Evolutionary conservation across 2,329 filamentous ascomycete genomes (phyloP), one percentile per base, ranked within the genome.

Genomic region (Penicillium sp.): DNA sequence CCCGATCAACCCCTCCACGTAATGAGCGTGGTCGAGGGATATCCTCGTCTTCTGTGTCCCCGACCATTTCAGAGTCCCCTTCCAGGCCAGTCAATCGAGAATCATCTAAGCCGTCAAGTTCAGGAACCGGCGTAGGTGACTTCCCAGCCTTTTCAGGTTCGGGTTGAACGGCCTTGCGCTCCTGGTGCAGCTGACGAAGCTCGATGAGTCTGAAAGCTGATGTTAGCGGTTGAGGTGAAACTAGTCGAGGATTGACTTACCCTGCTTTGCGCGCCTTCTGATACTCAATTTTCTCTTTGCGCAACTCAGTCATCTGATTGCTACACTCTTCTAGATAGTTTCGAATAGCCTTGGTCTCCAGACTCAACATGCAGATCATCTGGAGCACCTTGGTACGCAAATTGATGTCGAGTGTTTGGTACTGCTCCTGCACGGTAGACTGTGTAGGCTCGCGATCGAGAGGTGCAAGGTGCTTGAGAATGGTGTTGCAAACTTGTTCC

Each of bases 261-360:
- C 79, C 74, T 62, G 78, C 75, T 72, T 87, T 88, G 61, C 89
- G 86, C 64, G 89, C 85, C 61, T 91, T 85, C 75, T 97, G 93
- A 75, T 86, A 88, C 62, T 96, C 90, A 58, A 97, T 96, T 77
- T 96, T 97, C 70, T 95, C 89, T 74, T 99, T 99, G 47, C 94
- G 87, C 68, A 95, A 91, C 52, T 87, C 85, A 1, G 94, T 99
- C 92, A 97, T 97, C 51, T 91, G 89, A 68, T 93, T 90, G 61
- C 89, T 91, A 75, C 92, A 96, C 60, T 93, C 88, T 63, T 96
- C 91, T 80, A 99, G 88, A 70, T 95, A 96, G 16, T 85, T 87
- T 50, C 93, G 87, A 63, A 97, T 84, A 2, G 89, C 87, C 70
- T 91, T 92, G 0, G 94, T 97, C 67, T 91, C 88, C 53, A 92